Evolutionary conservation across 306 rosid genomes (phyloP).

Genomic region (Arachis hypogaea): DNA sequence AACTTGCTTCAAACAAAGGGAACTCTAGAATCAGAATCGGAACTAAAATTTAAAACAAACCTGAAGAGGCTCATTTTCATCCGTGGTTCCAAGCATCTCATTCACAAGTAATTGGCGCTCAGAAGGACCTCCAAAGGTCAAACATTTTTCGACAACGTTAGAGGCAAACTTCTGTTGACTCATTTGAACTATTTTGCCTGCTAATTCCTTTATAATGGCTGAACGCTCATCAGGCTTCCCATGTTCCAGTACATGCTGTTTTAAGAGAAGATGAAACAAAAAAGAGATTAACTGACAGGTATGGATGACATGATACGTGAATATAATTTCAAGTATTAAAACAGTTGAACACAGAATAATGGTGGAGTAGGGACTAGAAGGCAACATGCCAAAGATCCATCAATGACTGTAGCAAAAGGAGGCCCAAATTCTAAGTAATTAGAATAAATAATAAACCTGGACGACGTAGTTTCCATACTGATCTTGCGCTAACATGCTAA

Average conservation of each 20-base stretch:
- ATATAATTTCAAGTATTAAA: background rate
- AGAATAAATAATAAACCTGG: constrained; percentile 63
- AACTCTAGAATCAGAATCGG: background rate
- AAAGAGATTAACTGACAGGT: constrained; percentile 20
- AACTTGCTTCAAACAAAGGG: constrained; percentile 7
- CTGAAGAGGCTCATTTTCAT: constrained; percentile 99
- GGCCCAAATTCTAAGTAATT: background rate
- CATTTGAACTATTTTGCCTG: constrained; percentile 88
- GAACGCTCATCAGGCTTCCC: constrained; percentile 95
- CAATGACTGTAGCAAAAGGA: background rate
- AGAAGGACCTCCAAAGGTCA: constrained; percentile 83
- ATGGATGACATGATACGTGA: background rate
- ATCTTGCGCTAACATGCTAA: constrained; percentile 96
- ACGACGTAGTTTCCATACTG: constrained; percentile 98
- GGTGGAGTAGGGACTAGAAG: background rate
- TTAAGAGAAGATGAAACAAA: background rate
- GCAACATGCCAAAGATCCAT: background rate
- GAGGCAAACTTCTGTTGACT: constrained; percentile 96
- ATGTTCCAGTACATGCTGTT: constrained; percentile 86
- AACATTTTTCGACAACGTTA: constrained; percentile 86
- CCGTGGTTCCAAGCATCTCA: constrained; percentile 96
- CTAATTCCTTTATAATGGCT: constrained; percentile 82
- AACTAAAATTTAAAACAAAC: constrained; percentile 35
- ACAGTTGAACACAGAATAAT: background rate
- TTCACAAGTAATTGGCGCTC: constrained; percentile 82